These are phyloP conservation scores for Psophocarpus tetragonolobus DNA, from an alignment of 306 rosid species.

Conservation along the genomic window DNA sequence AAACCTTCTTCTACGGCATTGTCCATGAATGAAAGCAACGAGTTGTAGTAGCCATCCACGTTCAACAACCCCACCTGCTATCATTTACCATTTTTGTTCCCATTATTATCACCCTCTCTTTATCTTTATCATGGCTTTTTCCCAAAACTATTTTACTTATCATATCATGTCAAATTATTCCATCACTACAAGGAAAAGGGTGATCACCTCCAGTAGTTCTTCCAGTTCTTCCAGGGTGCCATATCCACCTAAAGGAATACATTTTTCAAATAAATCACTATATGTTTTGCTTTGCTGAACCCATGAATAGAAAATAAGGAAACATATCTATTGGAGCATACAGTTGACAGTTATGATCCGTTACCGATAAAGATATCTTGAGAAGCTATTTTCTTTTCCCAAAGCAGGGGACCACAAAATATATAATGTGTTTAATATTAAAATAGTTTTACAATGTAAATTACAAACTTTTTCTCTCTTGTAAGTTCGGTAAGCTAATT, in stretches of 20 bases:
- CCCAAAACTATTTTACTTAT: background rate
- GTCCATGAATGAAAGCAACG: constrained; percentile 84
- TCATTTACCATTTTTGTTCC: background rate
- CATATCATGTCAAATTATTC: background rate
- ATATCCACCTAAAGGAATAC: constrained; percentile 63
- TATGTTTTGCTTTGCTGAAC: background rate
- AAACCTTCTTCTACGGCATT: constrained; percentile 92
- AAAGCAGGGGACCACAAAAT: background rate
- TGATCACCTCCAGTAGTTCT: constrained; percentile 78
- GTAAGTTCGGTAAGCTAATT: no score
- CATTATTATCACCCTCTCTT: background rate
- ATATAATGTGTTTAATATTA: no score
- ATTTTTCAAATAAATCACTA: background rate
- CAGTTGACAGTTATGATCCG: constrained; percentile 23
- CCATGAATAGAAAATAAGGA: background rate
- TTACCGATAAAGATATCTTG: constrained; percentile 1
- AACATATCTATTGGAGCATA: background rate
- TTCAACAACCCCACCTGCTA: constrained; percentile 87
- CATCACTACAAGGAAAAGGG: constrained; percentile 8
- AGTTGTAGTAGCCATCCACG: constrained; percentile 94
- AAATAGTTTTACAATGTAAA: no score
- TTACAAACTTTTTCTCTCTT: no score
- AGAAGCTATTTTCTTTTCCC: background rate
- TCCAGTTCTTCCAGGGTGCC: constrained; percentile 92
- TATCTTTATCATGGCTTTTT: background rate